Evolutionary conservation across 129 eudicot genomes (phyloP), one percentile per base, ranked within the genome.

Genomic region (Artemisia argyi): DNA sequence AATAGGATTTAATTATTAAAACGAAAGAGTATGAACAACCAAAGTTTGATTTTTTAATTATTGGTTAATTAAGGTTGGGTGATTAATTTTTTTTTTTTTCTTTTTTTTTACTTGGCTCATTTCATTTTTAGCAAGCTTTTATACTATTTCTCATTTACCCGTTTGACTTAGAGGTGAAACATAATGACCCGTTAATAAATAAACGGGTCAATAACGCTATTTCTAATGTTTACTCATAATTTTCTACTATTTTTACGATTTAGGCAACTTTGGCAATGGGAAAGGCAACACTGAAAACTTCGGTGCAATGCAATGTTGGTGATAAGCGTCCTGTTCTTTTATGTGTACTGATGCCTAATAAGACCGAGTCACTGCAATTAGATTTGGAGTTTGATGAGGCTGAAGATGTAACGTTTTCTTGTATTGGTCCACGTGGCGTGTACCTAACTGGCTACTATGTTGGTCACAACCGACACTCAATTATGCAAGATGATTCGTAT

Each of bases 211-310:
- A 39, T 4, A 39, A 0, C 1, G 44, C 44, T 7, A 39, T 7
- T 7, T 39, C 44, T 39, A 39, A 12, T 66, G 15, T 12, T 46
- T 32, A 26, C 42, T n/a, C 24, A 18, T 52, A 50, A 48, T 19
- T 52, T 49, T n/a, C 18, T 11, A 48, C 61, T 61, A 8, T 39
- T 15, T 62, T 55, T 76, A 61, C 30, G 65, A 65, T 71, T 60
- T 76, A 93, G 98, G 98, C 97, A 3, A 90, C 97, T 13, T 77
- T 94, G 82, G 91, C 93, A 17, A 71, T 83, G 68, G 96, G 98
- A 61, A 39, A 75, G 44, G 82, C 87, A 26, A 69, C 75, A 44
- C 20, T 69, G 44, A 90, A 78, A 76, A 82, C 86, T 72, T 62
- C 86, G 28, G 93, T 94, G 14, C 98, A 94, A 66, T 94, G 98